Percentiles rank a stretch among this genome's conserved stretches.
Evolutionary conservation across 179 eudicot species (phyloP).

Genomic region (Beta macrorhiza): DNA sequence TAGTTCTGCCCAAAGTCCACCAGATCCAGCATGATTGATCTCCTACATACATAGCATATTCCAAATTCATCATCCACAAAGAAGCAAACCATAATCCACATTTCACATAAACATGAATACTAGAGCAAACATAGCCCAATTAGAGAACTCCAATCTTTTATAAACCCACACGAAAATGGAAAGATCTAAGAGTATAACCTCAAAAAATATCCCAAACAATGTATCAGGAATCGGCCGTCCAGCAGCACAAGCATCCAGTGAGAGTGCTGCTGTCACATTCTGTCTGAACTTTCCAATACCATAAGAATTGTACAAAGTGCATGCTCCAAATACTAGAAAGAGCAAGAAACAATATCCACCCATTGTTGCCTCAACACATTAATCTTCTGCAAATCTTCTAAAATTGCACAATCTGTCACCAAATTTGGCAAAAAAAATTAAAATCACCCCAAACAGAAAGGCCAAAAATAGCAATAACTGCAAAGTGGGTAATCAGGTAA

Average conservation of each 20-base stretch:
- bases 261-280: slow-evolving; percentile 51
- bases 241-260: slow-evolving; percentile 51
- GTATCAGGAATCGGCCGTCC: slow-evolving; percentile 51
- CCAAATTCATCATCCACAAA: slow-evolving; percentile 7
- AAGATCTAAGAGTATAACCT: slow-evolving; percentile 42
- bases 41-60: slow-evolving; percentile 52
- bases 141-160: background rate
- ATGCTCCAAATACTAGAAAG: slow-evolving; percentile 38
- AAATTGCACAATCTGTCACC: slow-evolving; percentile 21
- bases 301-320: slow-evolving; percentile 35
- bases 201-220: slow-evolving; percentile 74
- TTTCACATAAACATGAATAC: background rate
- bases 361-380: slow-evolving; percentile 44
- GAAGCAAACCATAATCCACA: background rate
- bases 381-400: slow-evolving; percentile 22
- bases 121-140: background rate
- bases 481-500: slow-evolving; percentile 6
- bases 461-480: slow-evolving; percentile 8
- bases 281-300: slow-evolving; percentile 40
- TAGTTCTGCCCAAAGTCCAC: slow-evolving; percentile 97
- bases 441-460: background rate
- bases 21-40: slow-evolving; percentile 97
- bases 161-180: background rate
- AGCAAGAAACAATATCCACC: slow-evolving; percentile 31
- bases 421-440: background rate